These are phyloP conservation scores for Hanseniaspora pseudoguilliermondii DNA, from an alignment of 805 yeast species.

Conservation along the genomic window DNA sequence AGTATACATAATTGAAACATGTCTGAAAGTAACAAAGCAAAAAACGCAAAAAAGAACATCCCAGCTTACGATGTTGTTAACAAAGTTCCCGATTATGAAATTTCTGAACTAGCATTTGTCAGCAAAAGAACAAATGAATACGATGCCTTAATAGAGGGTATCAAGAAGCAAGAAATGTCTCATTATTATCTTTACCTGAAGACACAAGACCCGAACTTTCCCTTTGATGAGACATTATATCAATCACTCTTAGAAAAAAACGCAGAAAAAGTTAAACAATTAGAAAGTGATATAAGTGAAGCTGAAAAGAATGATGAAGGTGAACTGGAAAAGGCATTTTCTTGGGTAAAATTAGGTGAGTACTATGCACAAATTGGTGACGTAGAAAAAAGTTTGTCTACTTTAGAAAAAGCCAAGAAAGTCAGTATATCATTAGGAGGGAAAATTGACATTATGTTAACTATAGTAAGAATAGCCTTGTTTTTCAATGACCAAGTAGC, in stretches of 20 bases:
- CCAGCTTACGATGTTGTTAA: conserved; percentile 23
- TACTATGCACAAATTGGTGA: conserved; percentile 81
- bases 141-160: conserved; percentile 33
- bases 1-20: background rate
- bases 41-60: conserved; percentile 17
- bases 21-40: background rate
- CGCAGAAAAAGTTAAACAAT: conserved; percentile 37
- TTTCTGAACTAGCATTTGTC: conserved; percentile 69
- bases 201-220: conserved; percentile 33
- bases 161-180: conserved; percentile 54
- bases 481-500: conserved; percentile 67
- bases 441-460: conserved; percentile 73
- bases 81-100: conserved; percentile 65
- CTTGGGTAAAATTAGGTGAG: conserved; percentile 73
- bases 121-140: conserved; percentile 31
- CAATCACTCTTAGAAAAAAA: conserved; percentile 40
- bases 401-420: conserved; percentile 60
- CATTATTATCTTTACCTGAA: conserved; percentile 68
- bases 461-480: conserved; percentile 79
- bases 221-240: conserved; percentile 53
- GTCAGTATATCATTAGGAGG: conserved; percentile 77
- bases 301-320: conserved; percentile 62
- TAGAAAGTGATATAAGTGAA: conserved; percentile 34
- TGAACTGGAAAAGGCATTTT: conserved; percentile 65
- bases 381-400: conserved; percentile 49